Evolutionary conservation across 148 eudicot genomes (phyloP).

Genomic region (Spergularia bocconei): DNA sequence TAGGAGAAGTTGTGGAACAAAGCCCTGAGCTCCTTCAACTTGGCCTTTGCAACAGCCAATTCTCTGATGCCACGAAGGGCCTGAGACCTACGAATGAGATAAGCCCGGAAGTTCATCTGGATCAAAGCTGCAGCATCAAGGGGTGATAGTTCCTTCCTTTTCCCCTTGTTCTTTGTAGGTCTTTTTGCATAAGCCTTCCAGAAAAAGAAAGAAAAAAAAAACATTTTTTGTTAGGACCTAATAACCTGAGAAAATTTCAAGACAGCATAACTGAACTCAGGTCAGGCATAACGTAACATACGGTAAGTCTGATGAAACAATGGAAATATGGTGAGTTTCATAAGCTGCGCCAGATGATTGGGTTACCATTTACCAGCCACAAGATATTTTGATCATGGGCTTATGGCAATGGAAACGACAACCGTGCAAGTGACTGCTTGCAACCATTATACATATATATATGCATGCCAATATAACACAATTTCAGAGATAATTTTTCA

Average conservation of each 20-base stretch:
- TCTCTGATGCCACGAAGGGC: conserved; percentile 87
- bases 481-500: neutral
- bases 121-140: conserved; percentile 79
- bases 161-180: conserved; percentile 48
- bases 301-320: too few relatives aligned
- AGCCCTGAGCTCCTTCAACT: conserved; percentile 81
- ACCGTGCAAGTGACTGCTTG: too few relatives aligned
- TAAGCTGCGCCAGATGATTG: too few relatives aligned
- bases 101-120: conserved; percentile 70
- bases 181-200: conserved; percentile 77
- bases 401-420: too few relatives aligned
- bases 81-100: conserved; percentile 74
- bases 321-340: too few relatives aligned
- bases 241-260: neutral
- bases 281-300: neutral
- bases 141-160: conserved; percentile 74
- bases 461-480: neutral
- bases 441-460: neutral
- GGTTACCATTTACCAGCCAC: too few relatives aligned
- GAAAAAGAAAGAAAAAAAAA: neutral
- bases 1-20: conserved; percentile 84
- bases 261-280: neutral
- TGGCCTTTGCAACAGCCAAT: conserved; percentile 78
- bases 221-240: neutral
- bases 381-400: too few relatives aligned